Base-by-base conservation (phyloP, 495 filamentous ascomycete genomes). In the Friedmanniomyces simplex region DNA sequence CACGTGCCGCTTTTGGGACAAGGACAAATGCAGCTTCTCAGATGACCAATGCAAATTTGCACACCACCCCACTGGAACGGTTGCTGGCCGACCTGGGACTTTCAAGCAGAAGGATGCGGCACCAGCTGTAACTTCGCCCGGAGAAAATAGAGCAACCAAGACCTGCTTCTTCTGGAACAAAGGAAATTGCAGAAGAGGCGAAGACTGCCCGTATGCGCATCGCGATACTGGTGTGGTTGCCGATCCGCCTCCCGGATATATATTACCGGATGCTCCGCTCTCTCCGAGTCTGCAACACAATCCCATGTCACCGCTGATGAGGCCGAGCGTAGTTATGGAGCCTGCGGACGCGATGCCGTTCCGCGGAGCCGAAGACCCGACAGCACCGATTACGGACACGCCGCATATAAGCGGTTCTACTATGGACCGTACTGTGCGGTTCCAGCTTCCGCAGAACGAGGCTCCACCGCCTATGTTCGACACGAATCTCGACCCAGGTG, bases 131-230 rank as follows among this genome's bases (percentile, higher is more conserved):
- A 52, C 4, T 25, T 24, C 2, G 11, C 14, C 24, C 7, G 46
- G 18, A 12, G 21, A 25, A 30, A 7, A n/a, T n/a, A n/a, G n/a
- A n/a, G n/a, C n/a, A n/a, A n/a, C n/a, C n/a, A 54, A 16, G 16
- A 62, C 59, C 13, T 62, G 59, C 34, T 24, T 41, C 22, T 57
- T 39, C 50, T 62, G 48, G 37, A 1, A 39, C 12, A 11, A 47
- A 28, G 46, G 24, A 22, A 39, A 25, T 20, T 59, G 57, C 16
- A 36, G 10, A 2, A 46, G 32, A 30, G 14, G 37, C 18, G 57
- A 45, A 3, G 16, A 32, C 3, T 47, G 57, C 43, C 20, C 30
- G 18, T 41, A 37, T 58, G 50, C 48, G 32, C 55, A 47, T 36
- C 25, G 25, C 6, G 18, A 52, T 6, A 47, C 47, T 41, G 54